Evolutionary conservation across 1,284 basidiomycete genomes (phyloP).

Genomic region (Butyriboletus appendiculatus): DNA sequence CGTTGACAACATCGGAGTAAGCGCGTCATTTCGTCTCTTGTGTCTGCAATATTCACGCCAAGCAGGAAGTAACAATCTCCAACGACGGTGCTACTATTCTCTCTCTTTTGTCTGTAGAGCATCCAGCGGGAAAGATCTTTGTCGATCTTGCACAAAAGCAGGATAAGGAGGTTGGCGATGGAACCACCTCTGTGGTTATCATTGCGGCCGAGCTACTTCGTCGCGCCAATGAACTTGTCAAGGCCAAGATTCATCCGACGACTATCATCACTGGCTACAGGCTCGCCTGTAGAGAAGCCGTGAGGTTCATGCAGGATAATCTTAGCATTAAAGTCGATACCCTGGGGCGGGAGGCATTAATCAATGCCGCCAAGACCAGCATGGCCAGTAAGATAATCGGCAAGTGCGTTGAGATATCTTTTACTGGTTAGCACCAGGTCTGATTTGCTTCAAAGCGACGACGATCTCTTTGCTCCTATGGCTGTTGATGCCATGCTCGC

Average conservation of each 20-base stretch:
- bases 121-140: constrained; percentile 94
- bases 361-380: constrained; percentile 98
- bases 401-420: constrained; percentile 54
- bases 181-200: constrained; percentile 98
- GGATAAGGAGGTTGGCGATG: constrained; percentile 99
- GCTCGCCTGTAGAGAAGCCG: constrained; percentile 96
- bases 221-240: constrained; percentile 96
- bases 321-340: constrained; percentile 93
- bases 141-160: constrained; percentile 99
- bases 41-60: constrained; percentile 8
- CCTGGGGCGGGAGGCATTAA: constrained; percentile 87
- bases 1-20: constrained; percentile 96
- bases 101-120: constrained; percentile 88
- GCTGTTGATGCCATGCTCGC: constrained; percentile 99
- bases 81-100: constrained; percentile 99
- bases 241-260: constrained; percentile 98
- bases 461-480: constrained; percentile 97
- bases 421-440: neutral
- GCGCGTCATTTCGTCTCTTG: constrained; percentile 27
- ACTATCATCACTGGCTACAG: constrained; percentile 99
- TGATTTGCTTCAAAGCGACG: constrained; percentile 66
- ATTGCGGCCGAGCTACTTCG: constrained; percentile 95
- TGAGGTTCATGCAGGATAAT: constrained; percentile 98
- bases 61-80: constrained; percentile 96
- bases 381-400: constrained; percentile 99